phyloP scores from a whole-genome alignment of 2,329 filamentous ascomycete genomes.

The Sclerotinia glacialis region DNA sequence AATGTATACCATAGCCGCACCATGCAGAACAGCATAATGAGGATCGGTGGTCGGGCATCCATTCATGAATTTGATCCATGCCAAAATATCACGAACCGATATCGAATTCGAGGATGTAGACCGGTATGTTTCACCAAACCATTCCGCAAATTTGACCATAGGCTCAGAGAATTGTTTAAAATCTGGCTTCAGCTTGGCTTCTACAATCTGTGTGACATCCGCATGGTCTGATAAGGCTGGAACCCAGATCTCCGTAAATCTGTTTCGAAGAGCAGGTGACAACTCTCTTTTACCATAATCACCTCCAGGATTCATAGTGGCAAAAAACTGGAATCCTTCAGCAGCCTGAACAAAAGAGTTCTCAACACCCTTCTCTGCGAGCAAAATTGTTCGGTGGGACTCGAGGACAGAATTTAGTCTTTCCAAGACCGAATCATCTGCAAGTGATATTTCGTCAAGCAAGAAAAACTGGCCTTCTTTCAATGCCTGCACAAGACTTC shows the following conservation, averaged over 20 bases:
- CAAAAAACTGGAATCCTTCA: conserved; percentile 88
- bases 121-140: conserved; percentile 84
- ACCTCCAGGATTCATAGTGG: conserved; percentile 98
- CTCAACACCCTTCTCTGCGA: conserved; percentile 89
- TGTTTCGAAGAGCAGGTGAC: conserved; percentile 89
- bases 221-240: conserved; percentile 79
- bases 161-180: conserved; percentile 58
- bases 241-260: conserved; percentile 99
- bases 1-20: conserved; percentile 91
- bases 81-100: conserved; percentile 87
- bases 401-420: conserved; percentile 95
- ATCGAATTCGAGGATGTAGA: conserved; percentile 72
- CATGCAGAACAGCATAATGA: conserved; percentile 65
- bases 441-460: conserved; percentile 94
- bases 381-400: conserved; percentile 75
- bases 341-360: conserved; percentile 75
- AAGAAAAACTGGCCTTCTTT: conserved; percentile 85
- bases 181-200: conserved; percentile 63
- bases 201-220: conserved; percentile 84
- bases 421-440: conserved; percentile 95
- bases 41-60: conserved; percentile 44
- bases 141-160: conserved; percentile 85
- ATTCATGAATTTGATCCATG: conserved; percentile 93
- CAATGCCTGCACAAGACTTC: conserved; percentile 92
- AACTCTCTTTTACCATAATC: conserved; percentile 98